Conservation (phyloP, 1,139 yeast species). For the Yamadazyma spencermartinsiae region DNA sequence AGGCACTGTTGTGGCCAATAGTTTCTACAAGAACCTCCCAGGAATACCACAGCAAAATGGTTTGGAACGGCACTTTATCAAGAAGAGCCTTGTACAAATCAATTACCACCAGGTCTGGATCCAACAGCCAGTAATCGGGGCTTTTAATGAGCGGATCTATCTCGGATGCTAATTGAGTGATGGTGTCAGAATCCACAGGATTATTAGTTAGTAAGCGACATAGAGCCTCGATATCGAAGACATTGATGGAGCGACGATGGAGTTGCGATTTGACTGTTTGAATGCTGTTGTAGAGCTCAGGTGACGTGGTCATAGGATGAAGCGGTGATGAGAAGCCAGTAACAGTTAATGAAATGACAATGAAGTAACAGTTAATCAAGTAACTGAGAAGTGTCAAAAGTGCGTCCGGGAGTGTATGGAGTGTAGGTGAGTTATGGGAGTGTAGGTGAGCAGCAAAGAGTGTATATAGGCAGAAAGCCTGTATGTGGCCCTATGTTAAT, state of each 20-base stretch:
- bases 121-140: conserved; percentile 15
- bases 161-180: conserved; percentile 3
- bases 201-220: neutral
- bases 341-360: too few species aligned
- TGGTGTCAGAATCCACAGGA: neutral
- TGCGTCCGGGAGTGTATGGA: too few species aligned
- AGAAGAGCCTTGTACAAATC: conserved; percentile 26
- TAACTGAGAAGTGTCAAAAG: too few species aligned
- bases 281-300: too few species aligned
- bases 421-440: too few species aligned
- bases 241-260: neutral
- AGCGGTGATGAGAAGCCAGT: too few species aligned
- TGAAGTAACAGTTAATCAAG: too few species aligned
- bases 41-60: conserved; percentile 23
- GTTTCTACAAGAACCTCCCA: conserved; percentile 21
- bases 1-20: conserved; percentile 10
- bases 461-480: too few species aligned
- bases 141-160: conserved; percentile 8
- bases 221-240: conserved; percentile 2
- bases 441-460: too few species aligned
- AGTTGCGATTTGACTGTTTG: conserved; percentile 2
- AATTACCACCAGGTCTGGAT: conserved; percentile 22
- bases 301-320: too few species aligned
- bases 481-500: too few species aligned
- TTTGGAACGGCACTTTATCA: conserved; percentile 17